A percentile compares a stretch with the other conserved stretches of the same genome.
phyloP scores from a whole-genome alignment of 176 grass and related monocot genomes.

The Pontederia crassipes region DNA sequence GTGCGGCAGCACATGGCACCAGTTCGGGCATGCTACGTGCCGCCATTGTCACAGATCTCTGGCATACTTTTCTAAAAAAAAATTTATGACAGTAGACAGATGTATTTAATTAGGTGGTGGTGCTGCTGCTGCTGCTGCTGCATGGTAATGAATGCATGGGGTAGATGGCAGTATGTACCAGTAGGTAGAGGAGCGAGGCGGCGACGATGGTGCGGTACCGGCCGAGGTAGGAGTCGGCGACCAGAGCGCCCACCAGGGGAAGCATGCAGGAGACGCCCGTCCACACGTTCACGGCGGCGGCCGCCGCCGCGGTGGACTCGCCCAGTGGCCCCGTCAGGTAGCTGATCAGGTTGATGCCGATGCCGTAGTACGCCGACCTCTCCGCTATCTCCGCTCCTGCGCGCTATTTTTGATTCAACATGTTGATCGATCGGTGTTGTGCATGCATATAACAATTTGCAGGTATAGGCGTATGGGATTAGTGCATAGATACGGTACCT shows the following conservation, averaged over 20 bases:
- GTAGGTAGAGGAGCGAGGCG: constrained; percentile 37
- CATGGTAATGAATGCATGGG: neutral
- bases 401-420: too few species aligned
- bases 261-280: constrained; percentile 44
- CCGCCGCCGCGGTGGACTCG: constrained; percentile 40
- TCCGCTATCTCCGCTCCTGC: constrained; percentile 58
- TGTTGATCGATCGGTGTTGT: neutral
- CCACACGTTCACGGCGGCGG: constrained; percentile 50
- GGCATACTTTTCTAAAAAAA: too few species aligned
- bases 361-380: constrained; percentile 51
- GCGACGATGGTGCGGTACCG: constrained; percentile 41
- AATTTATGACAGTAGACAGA: too few species aligned
- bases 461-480: neutral
- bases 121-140: too few species aligned
- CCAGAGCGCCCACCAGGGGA: constrained; percentile 36
- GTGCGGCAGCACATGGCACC: too few species aligned
- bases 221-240: constrained; percentile 59
- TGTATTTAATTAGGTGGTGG: neutral
- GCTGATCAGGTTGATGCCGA: constrained; percentile 55
- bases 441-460: neutral
- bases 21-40: too few species aligned
- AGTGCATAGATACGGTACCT: constrained; percentile 14
- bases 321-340: constrained; percentile 54
- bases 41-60: too few species aligned
- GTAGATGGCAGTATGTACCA: constrained; percentile 8